These are phyloP conservation scores for Rhynchospora tenuis DNA, from an alignment of 176 grass and related monocot species.

Conservation along the genomic window DNA sequence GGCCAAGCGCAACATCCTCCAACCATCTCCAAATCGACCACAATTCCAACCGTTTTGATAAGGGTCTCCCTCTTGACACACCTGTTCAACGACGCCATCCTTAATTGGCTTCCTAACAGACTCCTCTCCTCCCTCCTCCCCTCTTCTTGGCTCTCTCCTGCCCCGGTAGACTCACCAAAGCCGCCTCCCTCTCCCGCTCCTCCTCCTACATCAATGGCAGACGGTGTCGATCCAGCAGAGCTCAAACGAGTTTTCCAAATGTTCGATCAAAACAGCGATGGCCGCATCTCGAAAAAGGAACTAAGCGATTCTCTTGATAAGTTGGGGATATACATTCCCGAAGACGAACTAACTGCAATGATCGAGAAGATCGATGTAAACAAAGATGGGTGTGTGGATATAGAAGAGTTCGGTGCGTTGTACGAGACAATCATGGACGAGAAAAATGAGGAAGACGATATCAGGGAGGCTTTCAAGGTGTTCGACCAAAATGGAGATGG, in stretches of 20 bases:
- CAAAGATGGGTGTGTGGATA: slow-evolving; percentile 69
- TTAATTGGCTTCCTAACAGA: slow-evolving; percentile 13
- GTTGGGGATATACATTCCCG: slow-evolving; percentile 46
- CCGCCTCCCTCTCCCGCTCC: background rate
- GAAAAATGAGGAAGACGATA: slow-evolving; percentile 31
- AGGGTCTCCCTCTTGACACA: slow-evolving; percentile 8
- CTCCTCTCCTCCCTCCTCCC: background rate
- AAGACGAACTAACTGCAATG: slow-evolving; percentile 47
- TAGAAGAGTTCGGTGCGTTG: slow-evolving; percentile 57
- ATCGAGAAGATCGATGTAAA: slow-evolving; percentile 73
- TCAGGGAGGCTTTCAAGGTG: slow-evolving; percentile 68
- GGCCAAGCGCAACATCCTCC: background rate
- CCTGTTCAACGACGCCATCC: slow-evolving; percentile 9
- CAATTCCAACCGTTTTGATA: slow-evolving; percentile 16
- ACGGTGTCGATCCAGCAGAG: slow-evolving; percentile 27
- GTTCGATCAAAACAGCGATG: slow-evolving; percentile 74
- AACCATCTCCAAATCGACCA: slow-evolving; percentile 6
- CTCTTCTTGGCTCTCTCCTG: slow-evolving; percentile 18
- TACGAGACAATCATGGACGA: slow-evolving; percentile 51
- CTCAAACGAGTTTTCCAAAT: slow-evolving; percentile 56
- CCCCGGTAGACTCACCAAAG: background rate
- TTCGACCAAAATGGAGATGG: slow-evolving; percentile 80
- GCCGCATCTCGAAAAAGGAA: slow-evolving; percentile 65
- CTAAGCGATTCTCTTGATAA: slow-evolving; percentile 57
- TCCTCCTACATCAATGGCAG: background rate